Percentiles rank a stretch among this genome's conserved stretches.
phyloP scores from a whole-genome alignment of 805 yeast species.

The Candida dajiaensis region DNA sequence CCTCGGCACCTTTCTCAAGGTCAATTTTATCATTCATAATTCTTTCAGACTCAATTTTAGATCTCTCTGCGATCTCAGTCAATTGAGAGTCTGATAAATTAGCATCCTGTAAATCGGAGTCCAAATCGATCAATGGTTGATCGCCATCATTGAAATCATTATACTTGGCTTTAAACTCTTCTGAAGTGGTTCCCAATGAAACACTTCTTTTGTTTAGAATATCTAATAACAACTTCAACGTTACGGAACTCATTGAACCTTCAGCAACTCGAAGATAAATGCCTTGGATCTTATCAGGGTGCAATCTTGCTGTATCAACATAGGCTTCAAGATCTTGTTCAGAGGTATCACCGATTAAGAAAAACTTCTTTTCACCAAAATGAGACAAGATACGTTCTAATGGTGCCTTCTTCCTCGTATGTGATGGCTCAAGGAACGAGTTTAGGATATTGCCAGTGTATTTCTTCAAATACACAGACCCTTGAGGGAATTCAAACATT shows the following conservation, averaged over 20 bases:
- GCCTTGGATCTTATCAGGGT: slow-evolving; percentile 61
- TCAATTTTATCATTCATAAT: slow-evolving; percentile 28
- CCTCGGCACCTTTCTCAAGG: slow-evolving; percentile 24
- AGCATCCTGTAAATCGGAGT: slow-evolving; percentile 14
- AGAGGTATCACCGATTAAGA: slow-evolving; percentile 92
- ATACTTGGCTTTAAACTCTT: slow-evolving; percentile 14
- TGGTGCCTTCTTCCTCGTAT: slow-evolving; percentile 68
- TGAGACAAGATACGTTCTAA: slow-evolving; percentile 60
- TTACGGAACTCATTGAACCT: slow-evolving; percentile 53
- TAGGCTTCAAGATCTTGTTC: slow-evolving; percentile 94
- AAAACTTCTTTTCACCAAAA: slow-evolving; percentile 71
- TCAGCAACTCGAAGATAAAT: slow-evolving; percentile 78
- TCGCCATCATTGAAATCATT: slow-evolving; percentile 23
- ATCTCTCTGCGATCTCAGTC: slow-evolving; percentile 8
- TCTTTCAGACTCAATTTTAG: slow-evolving; percentile 10
- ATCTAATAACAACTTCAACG: slow-evolving; percentile 21
- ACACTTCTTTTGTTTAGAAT: slow-evolving; percentile 19
- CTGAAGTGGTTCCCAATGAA: slow-evolving; percentile 21
- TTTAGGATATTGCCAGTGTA: slow-evolving; percentile 77
- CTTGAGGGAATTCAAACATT: slow-evolving; percentile 57
- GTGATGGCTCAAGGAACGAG: slow-evolving; percentile 81
- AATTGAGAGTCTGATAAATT: slow-evolving; percentile 23
- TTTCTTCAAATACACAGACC: slow-evolving; percentile 83
- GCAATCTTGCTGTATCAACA: slow-evolving; percentile 53
- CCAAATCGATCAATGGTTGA: slow-evolving; percentile 24